These are phyloP conservation scores for Agrocybe praecox DNA, from an alignment of 768 basidiomycete species.

Conservation along the genomic window DNA sequence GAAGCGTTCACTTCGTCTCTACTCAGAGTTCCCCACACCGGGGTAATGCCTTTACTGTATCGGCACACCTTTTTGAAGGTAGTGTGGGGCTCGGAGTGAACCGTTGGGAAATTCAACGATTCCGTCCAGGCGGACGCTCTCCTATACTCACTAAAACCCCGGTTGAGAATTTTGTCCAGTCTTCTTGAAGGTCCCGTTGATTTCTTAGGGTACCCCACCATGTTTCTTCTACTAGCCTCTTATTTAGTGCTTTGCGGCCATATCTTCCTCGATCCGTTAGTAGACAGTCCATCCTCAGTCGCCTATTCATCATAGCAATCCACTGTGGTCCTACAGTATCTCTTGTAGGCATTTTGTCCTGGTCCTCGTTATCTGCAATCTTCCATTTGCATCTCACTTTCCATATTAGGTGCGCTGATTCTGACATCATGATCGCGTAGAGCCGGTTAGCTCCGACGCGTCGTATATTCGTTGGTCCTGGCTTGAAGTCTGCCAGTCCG, in stretches of 20 bases:
- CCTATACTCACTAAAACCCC: constrained; percentile 9
- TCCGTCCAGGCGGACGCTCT: not conserved
- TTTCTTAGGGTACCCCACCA: constrained; percentile 6
- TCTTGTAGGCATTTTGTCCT: not conserved
- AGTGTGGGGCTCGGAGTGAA: not conserved
- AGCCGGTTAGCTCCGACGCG: constrained; percentile 17
- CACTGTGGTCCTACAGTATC: constrained; percentile 15
- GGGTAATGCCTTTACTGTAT: not conserved
- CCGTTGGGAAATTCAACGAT: not conserved
- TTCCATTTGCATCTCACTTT: constrained; percentile 25
- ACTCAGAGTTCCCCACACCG: not conserved
- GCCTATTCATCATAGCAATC: constrained; percentile 11
- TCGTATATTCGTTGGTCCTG: not conserved
- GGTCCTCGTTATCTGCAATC: constrained; percentile 16
- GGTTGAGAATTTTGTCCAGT: not conserved
- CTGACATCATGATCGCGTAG: constrained; percentile 25
- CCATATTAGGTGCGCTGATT: constrained; percentile 32
- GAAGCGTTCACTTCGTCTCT: not conserved
- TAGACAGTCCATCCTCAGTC: constrained; percentile 18
- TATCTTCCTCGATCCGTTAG: not conserved
- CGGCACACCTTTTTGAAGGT: not conserved
- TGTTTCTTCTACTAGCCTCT: not conserved
- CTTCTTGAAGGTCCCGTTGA: not conserved
- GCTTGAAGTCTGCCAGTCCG: constrained; percentile 1
- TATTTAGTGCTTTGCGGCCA: not conserved